Evolutionary conservation across 2,329 filamentous ascomycete genomes (phyloP).

Genomic region (Neonectria neomacrospora): DNA sequence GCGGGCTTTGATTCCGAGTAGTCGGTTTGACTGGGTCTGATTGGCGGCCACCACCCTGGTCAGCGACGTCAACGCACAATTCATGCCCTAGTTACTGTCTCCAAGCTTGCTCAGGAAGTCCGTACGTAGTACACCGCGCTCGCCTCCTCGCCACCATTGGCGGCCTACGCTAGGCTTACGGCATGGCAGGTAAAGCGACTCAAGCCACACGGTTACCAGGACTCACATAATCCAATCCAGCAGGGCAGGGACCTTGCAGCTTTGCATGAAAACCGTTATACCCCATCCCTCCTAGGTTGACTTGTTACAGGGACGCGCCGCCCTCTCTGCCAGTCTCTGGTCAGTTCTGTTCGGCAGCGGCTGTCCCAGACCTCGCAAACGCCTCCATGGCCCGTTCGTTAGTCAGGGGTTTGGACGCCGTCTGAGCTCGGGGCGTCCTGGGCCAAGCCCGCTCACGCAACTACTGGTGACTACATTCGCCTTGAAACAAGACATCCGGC

Average conservation of each 20-base stretch:
- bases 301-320: conserved; percentile 16
- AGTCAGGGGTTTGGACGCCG: conserved; percentile 41
- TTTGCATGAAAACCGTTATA: conserved; percentile 34
- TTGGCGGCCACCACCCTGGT: conserved; percentile 42
- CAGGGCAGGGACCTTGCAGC: conserved; percentile 28
- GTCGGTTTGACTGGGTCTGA: conserved; percentile 42
- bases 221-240: conserved; percentile 26
- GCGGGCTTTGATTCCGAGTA: conserved; percentile 37
- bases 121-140: conserved; percentile 33
- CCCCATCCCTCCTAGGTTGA: conserved; percentile 16
- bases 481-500: conserved; percentile 46
- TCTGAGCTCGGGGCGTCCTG: conserved; percentile 36
- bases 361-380: conserved; percentile 24
- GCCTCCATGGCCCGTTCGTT: conserved; percentile 31
- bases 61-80: conserved; percentile 32
- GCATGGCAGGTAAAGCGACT: conserved; percentile 28
- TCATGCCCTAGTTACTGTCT: conserved; percentile 24
- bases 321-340: not conserved
- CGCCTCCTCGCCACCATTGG: conserved; percentile 39
- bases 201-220: conserved; percentile 26
- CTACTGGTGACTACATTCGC: conserved; percentile 40
- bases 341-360: conserved; percentile 1
- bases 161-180: conserved; percentile 43
- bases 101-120: not conserved
- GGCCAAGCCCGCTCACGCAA: conserved; percentile 38